These are phyloP conservation scores for Globisporangium okanoganense DNA, from an alignment of 352 stramenopile species.

Conservation along the genomic window DNA sequence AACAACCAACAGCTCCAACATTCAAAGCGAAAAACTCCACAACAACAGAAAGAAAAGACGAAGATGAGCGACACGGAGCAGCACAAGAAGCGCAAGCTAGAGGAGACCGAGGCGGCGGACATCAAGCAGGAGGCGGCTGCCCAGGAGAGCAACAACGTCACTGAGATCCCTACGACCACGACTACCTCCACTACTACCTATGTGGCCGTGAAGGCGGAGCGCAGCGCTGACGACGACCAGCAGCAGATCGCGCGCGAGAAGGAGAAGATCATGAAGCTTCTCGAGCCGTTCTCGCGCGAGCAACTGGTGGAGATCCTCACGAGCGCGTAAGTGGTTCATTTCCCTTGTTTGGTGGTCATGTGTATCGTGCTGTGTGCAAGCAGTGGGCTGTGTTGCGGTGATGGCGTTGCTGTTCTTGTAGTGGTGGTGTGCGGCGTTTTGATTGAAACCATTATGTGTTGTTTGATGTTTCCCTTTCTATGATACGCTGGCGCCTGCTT, in stretches of 20 bases:
- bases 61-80: conserved; percentile 26
- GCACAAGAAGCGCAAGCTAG: conserved; percentile 40
- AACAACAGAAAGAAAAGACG: not conserved
- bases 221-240: conserved; percentile 2
- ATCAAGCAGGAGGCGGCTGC: not conserved
- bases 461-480: conserved; percentile 1
- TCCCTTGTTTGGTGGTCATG: conserved; percentile 1
- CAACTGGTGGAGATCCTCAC: conserved; percentile 65
- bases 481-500: conserved; percentile 1
- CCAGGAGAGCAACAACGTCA: not conserved
- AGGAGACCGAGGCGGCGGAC: conserved; percentile 11
- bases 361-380: conserved; percentile 3
- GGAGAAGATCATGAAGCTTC: conserved; percentile 29
- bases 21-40: not conserved
- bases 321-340: conserved; percentile 45
- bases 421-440: conserved; percentile 2
- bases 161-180: not conserved
- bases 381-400: not conserved
- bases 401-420: conserved; percentile 6
- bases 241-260: conserved; percentile 21
- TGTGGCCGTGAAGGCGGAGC: not conserved
- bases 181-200: not conserved
- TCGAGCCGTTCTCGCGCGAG: conserved; percentile 54
- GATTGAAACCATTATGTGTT: conserved; percentile 3
- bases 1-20: conserved; percentile 6